A percentile compares a stretch with the other conserved stretches of the same genome.
Conservation (phyloP, 2,329 filamentous ascomycete species). For the Penicillium sp. region DNA sequence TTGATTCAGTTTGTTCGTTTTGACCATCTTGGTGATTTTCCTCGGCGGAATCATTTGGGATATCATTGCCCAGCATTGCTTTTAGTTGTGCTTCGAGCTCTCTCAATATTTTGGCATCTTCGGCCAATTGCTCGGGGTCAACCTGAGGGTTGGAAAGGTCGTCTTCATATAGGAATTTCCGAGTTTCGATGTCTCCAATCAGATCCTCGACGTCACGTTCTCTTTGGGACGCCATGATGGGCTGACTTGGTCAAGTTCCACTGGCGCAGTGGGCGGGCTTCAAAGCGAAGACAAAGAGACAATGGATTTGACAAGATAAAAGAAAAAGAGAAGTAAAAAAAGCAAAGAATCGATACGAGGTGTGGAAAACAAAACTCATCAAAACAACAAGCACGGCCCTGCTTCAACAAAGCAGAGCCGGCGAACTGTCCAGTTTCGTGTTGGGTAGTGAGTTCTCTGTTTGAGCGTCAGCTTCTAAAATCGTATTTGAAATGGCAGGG, state of each 20-base stretch:
- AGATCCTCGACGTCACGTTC: neutral
- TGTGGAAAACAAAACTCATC: too few relatives aligned
- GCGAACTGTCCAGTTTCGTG: neutral
- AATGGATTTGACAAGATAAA: neutral
- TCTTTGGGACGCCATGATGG: neutral
- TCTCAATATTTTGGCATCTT: neutral
- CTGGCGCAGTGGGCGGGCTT: neutral
- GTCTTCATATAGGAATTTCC: neutral
- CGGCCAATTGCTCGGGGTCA: neutral
- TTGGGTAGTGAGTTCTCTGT: neutral
- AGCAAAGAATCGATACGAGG: too few relatives aligned
- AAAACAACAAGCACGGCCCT: neutral
- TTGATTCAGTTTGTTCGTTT: neutral
- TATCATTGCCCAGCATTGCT: neutral
- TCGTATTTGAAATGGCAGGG: neutral
- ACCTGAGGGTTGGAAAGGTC: neutral
- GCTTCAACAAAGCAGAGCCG: neutral
- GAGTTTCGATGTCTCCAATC: neutral
- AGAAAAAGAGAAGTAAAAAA: too few relatives aligned
- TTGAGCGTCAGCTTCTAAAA: neutral
- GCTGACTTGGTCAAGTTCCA: neutral
- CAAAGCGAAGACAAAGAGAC: neutral
- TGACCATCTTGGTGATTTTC: neutral
- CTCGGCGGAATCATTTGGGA: neutral
- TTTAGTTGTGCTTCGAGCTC: neutral